Evolutionary conservation across 2,329 filamentous ascomycete species (phyloP), one percentile per base, ranked within the genome.

Genomic region (Xylaria digitata): DNA sequence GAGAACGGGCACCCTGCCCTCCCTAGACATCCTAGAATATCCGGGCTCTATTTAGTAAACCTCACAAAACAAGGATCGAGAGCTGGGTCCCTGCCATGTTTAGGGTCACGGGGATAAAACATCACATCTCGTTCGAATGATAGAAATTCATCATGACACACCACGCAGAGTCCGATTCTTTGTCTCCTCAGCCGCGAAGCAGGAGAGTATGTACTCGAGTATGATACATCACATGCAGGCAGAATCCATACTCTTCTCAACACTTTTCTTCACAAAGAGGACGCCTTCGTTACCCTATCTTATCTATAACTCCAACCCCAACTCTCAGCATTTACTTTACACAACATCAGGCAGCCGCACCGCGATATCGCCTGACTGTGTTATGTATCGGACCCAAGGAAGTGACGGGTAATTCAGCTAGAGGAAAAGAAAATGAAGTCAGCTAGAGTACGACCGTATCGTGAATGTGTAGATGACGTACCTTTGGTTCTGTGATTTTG

Each of bases 401-500:
- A 98, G 84, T 23, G 94, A 97, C 3, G 94, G 94, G 79, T 99
- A 99, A 96, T 99, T 96, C 71, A 98, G 83, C 94, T 97, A 73
- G 23, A n/a, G 19, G 19, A 7, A 37, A 15, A 30, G 13, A 53
- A 54, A 40, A 40, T 40, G 13, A 13, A 6, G 60, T 73, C 64
- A 74, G 68, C 48, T 21, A 43, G 49, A 34, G 61, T 23, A 57
- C 6, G 5, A n/a, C 15, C 8, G 64, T 34, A 49, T 42, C 5
- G 6, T 0, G 11, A 32, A 21, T 26, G 32, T 32, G 9, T 1
- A 15, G 37, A n/a, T 17, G 50, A 80, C 88, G 76, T 84, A 97
- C 95, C 93, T 99, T 99, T 53, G 96, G 96, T 82, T 99, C 96
- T 71, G 97, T 98, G 77, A 99, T 99, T 87, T 99, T 99, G 80